phyloP scores from a whole-genome alignment of 2,329 filamentous ascomycete genomes.

The Xylaria sp. region DNA sequence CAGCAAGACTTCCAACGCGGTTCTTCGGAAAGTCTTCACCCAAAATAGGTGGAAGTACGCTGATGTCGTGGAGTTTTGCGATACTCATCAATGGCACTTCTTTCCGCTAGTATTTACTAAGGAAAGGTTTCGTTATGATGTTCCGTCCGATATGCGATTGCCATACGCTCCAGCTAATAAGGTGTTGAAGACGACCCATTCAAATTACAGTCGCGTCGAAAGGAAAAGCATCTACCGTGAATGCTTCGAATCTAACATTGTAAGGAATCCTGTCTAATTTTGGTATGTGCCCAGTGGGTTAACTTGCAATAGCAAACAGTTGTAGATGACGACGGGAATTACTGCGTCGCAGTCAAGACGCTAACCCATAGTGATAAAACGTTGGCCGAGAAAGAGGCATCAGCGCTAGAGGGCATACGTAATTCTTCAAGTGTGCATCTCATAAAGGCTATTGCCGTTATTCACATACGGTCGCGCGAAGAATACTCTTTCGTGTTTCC shows the following conservation, averaged over 20 bases:
- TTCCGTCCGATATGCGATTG: neutral
- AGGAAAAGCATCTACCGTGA: slow-evolving; percentile 3
- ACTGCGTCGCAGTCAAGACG: slow-evolving; percentile 2
- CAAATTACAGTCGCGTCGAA: neutral
- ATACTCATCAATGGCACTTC: slow-evolving; percentile 3
- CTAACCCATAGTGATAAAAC: neutral
- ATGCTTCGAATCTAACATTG: neutral
- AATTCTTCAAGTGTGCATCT: neutral
- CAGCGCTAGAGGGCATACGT: neutral
- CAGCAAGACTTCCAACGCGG: neutral
- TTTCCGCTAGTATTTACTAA: slow-evolving; percentile 6
- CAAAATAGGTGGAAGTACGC: neutral
- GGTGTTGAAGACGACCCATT: neutral
- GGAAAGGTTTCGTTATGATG: neutral
- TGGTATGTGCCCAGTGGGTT: neutral
- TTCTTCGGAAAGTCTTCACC: neutral
- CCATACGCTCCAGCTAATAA: neutral
- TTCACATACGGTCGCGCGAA: neutral
- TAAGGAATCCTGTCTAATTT: neutral
- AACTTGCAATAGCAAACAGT: neutral
- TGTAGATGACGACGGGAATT: neutral
- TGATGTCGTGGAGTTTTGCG: neutral
- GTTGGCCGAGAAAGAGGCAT: neutral
- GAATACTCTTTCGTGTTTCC: slow-evolving; percentile 4
- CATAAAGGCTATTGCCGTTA: slow-evolving; percentile 8